A percentile compares a stretch with the other conserved stretches of the same genome.
Conservation (phyloP, 768 basidiomycete genomes). For the Piloderma croceum region DNA sequence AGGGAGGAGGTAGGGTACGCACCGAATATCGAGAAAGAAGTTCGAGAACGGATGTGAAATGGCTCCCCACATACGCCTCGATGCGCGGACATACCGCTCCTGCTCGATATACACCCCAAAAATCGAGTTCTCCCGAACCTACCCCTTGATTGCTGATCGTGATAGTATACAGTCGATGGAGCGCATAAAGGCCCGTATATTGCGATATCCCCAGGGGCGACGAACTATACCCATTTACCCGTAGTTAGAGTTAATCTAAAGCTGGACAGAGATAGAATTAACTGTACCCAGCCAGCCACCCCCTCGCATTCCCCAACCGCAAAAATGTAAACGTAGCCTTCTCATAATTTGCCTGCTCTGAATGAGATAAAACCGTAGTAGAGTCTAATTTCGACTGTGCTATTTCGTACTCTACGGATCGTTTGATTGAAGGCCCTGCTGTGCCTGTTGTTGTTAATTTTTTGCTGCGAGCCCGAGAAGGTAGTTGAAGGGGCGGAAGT, state of each 20-base stretch:
- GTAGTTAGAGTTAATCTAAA: too few relatives aligned
- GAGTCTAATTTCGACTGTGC: constrained; percentile 77
- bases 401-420: constrained; percentile 56
- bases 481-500: constrained; percentile 13
- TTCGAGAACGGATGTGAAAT: constrained; percentile 79
- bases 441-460: constrained; percentile 17
- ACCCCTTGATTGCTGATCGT: constrained; percentile 62
- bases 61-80: constrained; percentile 79
- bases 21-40: constrained; percentile 72
- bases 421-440: constrained; percentile 30
- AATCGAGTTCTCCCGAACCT: constrained; percentile 59
- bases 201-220: constrained; percentile 79
- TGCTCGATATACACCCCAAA: constrained; percentile 80
- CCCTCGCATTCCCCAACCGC: constrained; percentile 56
- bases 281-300: constrained; percentile 79
- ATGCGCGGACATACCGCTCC: constrained; percentile 83
- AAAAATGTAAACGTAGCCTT: constrained; percentile 74
- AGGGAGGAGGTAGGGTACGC: constrained; percentile 13
- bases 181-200: constrained; percentile 83
- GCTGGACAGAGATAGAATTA: too few relatives aligned
- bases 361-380: constrained; percentile 69
- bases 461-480: constrained; percentile 14
- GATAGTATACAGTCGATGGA: constrained; percentile 70
- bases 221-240: too few relatives aligned
- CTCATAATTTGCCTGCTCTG: constrained; percentile 69